Conservation (phyloP, 768 basidiomycete species). For the Chalciporus piperatus region DNA sequence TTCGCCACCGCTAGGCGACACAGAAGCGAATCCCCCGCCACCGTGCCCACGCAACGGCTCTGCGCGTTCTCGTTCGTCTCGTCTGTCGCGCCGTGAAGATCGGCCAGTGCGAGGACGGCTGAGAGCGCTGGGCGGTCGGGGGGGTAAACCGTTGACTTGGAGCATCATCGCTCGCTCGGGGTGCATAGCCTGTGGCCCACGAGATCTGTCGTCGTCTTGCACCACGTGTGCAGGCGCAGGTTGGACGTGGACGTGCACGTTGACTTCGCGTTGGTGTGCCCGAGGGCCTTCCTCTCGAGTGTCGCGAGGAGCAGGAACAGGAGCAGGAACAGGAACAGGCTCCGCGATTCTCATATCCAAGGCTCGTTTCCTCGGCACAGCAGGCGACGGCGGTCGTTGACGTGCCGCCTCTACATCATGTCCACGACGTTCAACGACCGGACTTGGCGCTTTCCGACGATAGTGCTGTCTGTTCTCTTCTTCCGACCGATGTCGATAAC, state of each 20-base stretch:
- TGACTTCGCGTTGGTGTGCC: conserved; percentile 13
- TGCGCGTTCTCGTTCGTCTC: conserved; percentile 13
- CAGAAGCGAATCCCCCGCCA: conserved; percentile 1
- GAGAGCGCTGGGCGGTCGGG: conserved; percentile 21
- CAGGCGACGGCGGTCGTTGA: conserved; percentile 8
- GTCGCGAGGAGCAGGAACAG: conserved; percentile 4
- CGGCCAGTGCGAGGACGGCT: conserved; percentile 16
- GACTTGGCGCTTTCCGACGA: conserved; percentile 1
- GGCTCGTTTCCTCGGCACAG: conserved; percentile 3
- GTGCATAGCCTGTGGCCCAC: conserved; percentile 22
- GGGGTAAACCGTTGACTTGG: conserved; percentile 28
- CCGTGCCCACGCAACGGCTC: conserved; percentile 18
- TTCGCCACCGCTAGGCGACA: conserved; percentile 14
- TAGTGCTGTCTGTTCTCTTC: conserved; percentile 4
- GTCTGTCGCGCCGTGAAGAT: conserved; percentile 17
- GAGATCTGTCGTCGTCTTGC: conserved; percentile 10
- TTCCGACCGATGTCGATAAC: conserved; percentile 5
- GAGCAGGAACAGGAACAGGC: not conserved
- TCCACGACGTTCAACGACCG: not conserved
- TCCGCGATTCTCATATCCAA: conserved; percentile 10
- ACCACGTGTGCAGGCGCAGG: not conserved
- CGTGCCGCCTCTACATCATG: conserved; percentile 9
- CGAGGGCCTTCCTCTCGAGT: conserved; percentile 13
- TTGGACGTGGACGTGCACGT: not conserved
- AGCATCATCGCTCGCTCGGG: conserved; percentile 32